A percentile compares a stretch with the other conserved stretches of the same genome.
Conservation (phyloP, 305 asterid genomes). For the Nicotiana rustica region DNA sequence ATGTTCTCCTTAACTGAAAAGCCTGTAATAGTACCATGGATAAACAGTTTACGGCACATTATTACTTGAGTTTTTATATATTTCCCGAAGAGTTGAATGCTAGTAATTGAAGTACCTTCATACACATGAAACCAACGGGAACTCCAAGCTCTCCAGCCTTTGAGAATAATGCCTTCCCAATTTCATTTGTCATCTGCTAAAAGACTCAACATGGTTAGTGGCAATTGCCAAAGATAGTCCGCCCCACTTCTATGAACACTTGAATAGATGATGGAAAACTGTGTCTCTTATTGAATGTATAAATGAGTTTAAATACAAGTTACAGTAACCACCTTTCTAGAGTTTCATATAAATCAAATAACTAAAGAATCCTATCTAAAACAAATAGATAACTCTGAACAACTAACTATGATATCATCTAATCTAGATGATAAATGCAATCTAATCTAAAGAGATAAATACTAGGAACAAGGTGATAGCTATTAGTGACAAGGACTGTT, state of each 20-base stretch:
- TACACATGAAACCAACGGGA: conserved; percentile 94
- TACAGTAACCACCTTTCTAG: too few species aligned
- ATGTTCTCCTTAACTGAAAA: neutral
- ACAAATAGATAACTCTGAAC: too few species aligned
- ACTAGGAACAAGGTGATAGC: too few species aligned
- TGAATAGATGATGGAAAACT: too few species aligned
- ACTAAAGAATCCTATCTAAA: too few species aligned
- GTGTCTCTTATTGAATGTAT: too few species aligned
- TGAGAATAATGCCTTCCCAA: conserved; percentile 82
- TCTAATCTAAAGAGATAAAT: too few species aligned
- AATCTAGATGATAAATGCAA: too few species aligned
- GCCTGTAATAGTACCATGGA: neutral
- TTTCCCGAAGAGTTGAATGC: neutral
- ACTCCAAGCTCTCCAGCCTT: conserved; percentile 93
- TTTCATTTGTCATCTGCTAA: conserved; percentile 85
- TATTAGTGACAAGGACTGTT: too few species aligned
- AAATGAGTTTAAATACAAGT: too few species aligned
- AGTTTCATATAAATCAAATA: too few species aligned
- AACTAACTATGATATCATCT: too few species aligned
- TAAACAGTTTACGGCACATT: neutral
- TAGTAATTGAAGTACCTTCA: conserved; percentile 59
- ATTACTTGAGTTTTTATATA: neutral
- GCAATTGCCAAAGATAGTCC: neutral
- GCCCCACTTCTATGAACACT: neutral
- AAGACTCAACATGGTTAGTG: conserved; percentile 23